Conservation (phyloP, 441 rosid genomes). For the Erodium chrysanthum region DNA sequence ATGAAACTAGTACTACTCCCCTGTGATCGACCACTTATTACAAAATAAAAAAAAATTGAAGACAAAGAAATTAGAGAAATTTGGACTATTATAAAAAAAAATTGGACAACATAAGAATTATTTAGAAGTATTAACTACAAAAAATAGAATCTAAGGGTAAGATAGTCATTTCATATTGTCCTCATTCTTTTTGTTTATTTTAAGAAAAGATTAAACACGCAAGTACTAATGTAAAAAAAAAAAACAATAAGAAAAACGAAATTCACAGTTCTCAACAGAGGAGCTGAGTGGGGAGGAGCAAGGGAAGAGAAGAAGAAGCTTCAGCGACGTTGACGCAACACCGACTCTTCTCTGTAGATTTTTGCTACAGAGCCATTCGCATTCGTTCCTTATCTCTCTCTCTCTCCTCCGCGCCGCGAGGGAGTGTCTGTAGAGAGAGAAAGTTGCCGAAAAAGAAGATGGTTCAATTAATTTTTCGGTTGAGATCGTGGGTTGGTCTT, state of each 20-base stretch:
- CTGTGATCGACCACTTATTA: too few species aligned
- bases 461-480: background rate
- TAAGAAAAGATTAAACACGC: background rate
- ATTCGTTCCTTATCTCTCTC: background rate
- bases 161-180: background rate
- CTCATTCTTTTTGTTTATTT: background rate
- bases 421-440: background rate
- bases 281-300: background rate
- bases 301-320: conserved; percentile 3
- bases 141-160: background rate
- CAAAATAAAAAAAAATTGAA: too few species aligned
- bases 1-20: too few species aligned
- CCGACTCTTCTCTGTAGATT: conserved; percentile 2
- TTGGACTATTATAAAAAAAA: too few species aligned
- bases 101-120: too few species aligned
- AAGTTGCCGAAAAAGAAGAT: background rate
- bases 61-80: too few species aligned
- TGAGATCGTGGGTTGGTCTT: conserved; percentile 4
- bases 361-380: background rate
- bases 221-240: background rate
- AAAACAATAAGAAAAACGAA: background rate
- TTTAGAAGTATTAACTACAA: too few species aligned
- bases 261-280: background rate
- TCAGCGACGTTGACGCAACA: conserved; percentile 1
- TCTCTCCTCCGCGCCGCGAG: background rate